Evolutionary conservation across 1,284 basidiomycete species (phyloP).

Genomic region (Ustilago sp.): DNA sequence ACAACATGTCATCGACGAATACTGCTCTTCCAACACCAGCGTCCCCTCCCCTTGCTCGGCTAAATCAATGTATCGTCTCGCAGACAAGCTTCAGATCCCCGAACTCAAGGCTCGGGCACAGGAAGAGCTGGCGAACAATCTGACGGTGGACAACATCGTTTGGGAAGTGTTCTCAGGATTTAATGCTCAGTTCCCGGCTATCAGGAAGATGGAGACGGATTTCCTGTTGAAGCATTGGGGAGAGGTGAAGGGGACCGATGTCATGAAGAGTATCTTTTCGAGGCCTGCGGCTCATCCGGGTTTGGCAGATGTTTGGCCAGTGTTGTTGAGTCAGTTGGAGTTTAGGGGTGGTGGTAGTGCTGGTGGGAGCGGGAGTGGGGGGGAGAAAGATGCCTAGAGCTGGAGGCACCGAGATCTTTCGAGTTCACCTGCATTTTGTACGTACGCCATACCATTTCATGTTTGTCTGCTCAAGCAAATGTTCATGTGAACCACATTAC

Average conservation of each 20-base stretch:
- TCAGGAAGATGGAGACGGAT: constrained; percentile 74
- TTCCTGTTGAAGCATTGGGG: constrained; percentile 75
- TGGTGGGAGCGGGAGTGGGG: background rate
- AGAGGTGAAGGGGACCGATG: constrained; percentile 81
- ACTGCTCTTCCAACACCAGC: constrained; percentile 70
- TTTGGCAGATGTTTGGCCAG: constrained; percentile 60
- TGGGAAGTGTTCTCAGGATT: constrained; percentile 88
- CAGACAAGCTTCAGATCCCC: constrained; percentile 76
- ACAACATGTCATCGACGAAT: constrained; percentile 50
- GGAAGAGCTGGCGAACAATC: constrained; percentile 80
- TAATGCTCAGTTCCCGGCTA: constrained; percentile 81
- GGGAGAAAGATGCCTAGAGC: background rate
- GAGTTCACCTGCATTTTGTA: background rate
- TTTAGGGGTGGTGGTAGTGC: constrained; percentile 28
- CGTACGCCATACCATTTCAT: background rate
- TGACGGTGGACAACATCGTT: constrained; percentile 83
- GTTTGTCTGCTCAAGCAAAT: background rate
- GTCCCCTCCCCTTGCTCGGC: constrained; percentile 84
- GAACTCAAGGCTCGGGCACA: constrained; percentile 80
- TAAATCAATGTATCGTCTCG: constrained; percentile 85
- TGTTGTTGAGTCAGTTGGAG: constrained; percentile 58
- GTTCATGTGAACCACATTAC: background rate
- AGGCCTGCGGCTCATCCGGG: constrained; percentile 58
- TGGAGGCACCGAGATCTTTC: background rate
- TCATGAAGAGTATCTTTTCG: constrained; percentile 80